These are phyloP conservation scores for Septoria linicola DNA, from an alignment of 2,329 filamentous ascomycete species.

Conservation along the genomic window DNA sequence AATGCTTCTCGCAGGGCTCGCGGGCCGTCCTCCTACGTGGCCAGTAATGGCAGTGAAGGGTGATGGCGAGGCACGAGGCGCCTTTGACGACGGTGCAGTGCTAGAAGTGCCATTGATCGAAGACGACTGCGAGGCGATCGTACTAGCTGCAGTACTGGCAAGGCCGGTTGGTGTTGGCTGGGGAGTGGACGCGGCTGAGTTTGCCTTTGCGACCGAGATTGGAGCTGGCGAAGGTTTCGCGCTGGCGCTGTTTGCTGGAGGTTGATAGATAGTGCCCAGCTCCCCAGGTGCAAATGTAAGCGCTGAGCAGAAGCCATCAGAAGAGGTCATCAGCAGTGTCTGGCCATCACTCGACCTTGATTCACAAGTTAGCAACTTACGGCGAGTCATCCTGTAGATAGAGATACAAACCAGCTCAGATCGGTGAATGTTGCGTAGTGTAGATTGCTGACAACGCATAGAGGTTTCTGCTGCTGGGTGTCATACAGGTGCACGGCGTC, in stretches of 20 bases:
- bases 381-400: conserved; percentile 15
- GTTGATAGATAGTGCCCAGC: conserved; percentile 76
- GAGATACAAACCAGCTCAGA: conserved; percentile 73
- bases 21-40: conserved; percentile 53
- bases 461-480: conserved; percentile 90
- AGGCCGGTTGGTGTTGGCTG: conserved; percentile 36
- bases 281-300: conserved; percentile 82
- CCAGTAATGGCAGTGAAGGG: conserved; percentile 43
- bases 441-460: conserved; percentile 93
- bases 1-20: conserved; percentile 80
- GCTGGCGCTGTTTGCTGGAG: conserved; percentile 51
- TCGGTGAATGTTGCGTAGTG: conserved; percentile 98
- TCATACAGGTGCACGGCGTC: conserved; percentile 94
- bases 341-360: conserved; percentile 69
- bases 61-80: conserved; percentile 53
- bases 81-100: conserved; percentile 15
- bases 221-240: conserved; percentile 42
- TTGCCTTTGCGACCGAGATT: conserved; percentile 41
- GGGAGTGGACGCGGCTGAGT: conserved; percentile 43
- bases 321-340: conserved; percentile 90
- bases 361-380: conserved; percentile 40
- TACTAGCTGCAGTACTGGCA: conserved; percentile 34
- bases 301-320: conserved; percentile 94
- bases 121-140: conserved; percentile 53
- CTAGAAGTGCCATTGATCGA: conserved; percentile 17